These are phyloP conservation scores for Chlamydomonas schloesseri DNA, from an alignment of 139 green algal genomes.

Conservation along the genomic window DNA sequence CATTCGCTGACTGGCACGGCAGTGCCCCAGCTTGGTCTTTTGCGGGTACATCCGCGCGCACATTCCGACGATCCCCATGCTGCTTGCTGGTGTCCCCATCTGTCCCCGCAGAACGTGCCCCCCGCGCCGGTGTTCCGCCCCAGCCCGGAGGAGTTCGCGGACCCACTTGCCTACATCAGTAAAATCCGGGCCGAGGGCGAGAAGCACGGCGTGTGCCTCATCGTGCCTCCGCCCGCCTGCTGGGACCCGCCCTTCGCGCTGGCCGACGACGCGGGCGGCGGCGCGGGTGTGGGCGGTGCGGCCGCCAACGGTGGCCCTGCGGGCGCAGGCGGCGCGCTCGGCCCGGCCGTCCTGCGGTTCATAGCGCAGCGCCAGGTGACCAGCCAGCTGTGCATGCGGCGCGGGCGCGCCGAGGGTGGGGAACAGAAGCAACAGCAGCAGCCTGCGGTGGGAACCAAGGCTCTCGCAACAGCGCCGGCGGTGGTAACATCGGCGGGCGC, in stretches of 20 bases:
- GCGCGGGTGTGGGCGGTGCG: background rate
- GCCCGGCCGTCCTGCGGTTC: conserved; percentile 29
- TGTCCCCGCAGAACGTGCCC: conserved; percentile 50
- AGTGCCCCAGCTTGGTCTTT: no score
- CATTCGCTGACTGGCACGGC: no score
- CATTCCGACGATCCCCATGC: no score
- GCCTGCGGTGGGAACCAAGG: no score
- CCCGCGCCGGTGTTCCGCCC: conserved; percentile 80
- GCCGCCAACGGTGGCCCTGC: no score
- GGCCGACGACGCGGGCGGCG: background rate
- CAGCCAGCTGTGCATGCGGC: conserved; percentile 62
- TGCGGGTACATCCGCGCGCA: no score
- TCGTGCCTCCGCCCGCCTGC: conserved; percentile 85
- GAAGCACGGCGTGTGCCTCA: conserved; percentile 86
- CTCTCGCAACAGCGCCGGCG: no score
- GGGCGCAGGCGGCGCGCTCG: background rate
- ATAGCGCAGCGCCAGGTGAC: conserved; percentile 57
- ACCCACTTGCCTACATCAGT: conserved; percentile 88
- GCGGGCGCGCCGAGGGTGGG: background rate
- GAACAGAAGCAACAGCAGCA: background rate
- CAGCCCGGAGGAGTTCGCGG: conserved; percentile 82
- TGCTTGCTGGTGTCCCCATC: no score
- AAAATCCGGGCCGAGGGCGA: conserved; percentile 73
- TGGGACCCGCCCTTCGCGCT: conserved; percentile 70
- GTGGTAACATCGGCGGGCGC: no score